These are phyloP conservation scores for Phytomonas serpens DNA, from an alignment of 208 protist genomes.

Conservation along the genomic window DNA sequence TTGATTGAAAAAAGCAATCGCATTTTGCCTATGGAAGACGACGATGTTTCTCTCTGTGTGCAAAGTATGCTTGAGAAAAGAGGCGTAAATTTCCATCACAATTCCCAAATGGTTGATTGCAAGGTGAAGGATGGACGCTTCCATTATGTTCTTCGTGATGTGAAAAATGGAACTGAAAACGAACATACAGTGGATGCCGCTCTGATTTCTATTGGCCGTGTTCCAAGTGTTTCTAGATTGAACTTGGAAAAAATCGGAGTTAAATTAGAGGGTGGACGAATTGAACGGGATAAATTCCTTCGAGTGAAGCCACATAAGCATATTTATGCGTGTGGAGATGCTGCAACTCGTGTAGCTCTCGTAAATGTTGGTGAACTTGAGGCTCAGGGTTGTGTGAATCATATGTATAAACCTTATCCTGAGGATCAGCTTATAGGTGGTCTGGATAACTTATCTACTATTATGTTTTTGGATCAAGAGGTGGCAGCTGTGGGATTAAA, in stretches of 20 bases:
- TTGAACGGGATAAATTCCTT: conserved; percentile 53
- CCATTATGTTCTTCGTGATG: conserved; percentile 63
- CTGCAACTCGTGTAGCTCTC: conserved; percentile 56
- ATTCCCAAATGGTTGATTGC: conserved; percentile 61
- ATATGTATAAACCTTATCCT: conserved; percentile 69
- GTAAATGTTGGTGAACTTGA: conserved; percentile 87
- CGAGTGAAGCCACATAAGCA: conserved; percentile 60
- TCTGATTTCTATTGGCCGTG: conserved; percentile 83
- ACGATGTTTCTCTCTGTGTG: conserved; percentile 81
- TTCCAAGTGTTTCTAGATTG: conserved; percentile 47
- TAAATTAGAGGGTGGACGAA: conserved; percentile 24
- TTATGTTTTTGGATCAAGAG: conserved; percentile 91
- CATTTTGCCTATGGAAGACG: conserved; percentile 87
- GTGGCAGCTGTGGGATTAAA: conserved; percentile 84
- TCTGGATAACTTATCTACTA: conserved; percentile 87
- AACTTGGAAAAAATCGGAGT: conserved; percentile 50
- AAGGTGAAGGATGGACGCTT: conserved; percentile 58
- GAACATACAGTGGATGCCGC: conserved; percentile 68
- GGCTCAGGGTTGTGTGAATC: conserved; percentile 64
- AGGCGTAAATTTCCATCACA: conserved; percentile 77
- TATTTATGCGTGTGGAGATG: conserved; percentile 88
- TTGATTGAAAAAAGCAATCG: conserved; percentile 80
- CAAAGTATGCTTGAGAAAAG: conserved; percentile 66
- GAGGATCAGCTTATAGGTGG: conserved; percentile 55
- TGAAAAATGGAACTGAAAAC: conserved; percentile 29